These are phyloP conservation scores for Lonicera japonica DNA, from an alignment of 129 eudicot genomes.

Conservation along the genomic window DNA sequence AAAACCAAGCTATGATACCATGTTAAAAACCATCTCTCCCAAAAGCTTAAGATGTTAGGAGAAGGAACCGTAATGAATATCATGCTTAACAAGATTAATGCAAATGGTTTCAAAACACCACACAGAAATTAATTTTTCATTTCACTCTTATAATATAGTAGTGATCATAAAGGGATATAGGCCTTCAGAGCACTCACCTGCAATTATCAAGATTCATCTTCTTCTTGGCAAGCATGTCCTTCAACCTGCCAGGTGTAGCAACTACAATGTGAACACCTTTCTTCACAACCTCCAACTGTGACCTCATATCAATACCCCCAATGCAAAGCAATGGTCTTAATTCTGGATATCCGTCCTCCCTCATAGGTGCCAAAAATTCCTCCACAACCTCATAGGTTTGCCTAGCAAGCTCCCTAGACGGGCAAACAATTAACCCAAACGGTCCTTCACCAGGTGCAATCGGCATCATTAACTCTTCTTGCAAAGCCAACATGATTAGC, in stretches of 20 bases:
- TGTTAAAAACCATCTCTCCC: no score
- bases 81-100: no score
- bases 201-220: conserved; percentile 71
- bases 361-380: conserved; percentile 54
- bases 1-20: no score
- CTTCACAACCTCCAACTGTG: conserved; percentile 66
- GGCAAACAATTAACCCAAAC: conserved; percentile 72
- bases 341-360: conserved; percentile 63
- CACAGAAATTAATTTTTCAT: no score
- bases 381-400: conserved; percentile 78
- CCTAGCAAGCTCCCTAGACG: conserved; percentile 80
- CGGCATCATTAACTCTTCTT: conserved; percentile 90
- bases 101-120: no score
- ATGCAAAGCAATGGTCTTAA: conserved; percentile 64
- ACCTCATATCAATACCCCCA: conserved; percentile 69
- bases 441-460: conserved; percentile 85
- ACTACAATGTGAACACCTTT: conserved; percentile 89
- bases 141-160: no score
- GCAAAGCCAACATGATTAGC: conserved; percentile 68
- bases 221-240: conserved; percentile 80
- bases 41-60: no score
- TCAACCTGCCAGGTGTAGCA: conserved; percentile 87
- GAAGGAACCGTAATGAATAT: no score
- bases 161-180: neutral
- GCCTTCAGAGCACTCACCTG: conserved; percentile 32